Base-by-base conservation (phyloP, 345 rosid genomes). In the Melaleuca alternifolia region DNA sequence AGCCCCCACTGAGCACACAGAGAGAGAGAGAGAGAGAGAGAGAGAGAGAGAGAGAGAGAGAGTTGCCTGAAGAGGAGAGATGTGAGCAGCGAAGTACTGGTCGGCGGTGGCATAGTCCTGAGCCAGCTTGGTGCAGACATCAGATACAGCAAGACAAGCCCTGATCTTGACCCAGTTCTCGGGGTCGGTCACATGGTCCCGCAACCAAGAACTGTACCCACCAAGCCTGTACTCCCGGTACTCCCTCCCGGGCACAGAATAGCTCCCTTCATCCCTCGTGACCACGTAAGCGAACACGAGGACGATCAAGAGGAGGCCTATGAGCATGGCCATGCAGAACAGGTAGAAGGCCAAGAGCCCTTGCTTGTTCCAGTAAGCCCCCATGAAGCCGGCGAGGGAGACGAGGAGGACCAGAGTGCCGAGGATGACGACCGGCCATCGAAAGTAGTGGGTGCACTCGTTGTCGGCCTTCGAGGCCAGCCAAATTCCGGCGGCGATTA, bases 401-500 rank as follows among this genome's bases (percentile, higher is more conserved):
- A 97, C 97, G n/a, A 96, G 46, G 86, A 97, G 96, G 90, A 97
- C 87, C 16, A 97, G 96, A 83, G 92, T 85, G 41, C 99, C 99
- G 77, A 97, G 95, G 75, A 94, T 84, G 59, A 97, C 94, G 83
- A 96, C 87, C 11, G 98, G 99, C 99, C 99, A 97, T 21, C 98
- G 96, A 88, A 93, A 85, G 86, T 89, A 91, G 89, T 92, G 94
- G 90, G 95, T 90, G 89, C 99, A 97, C 82, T 89, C 93, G 93
- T 93, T 94, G 91, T 96, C 98, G 8, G 96, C 94, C 53, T 95
- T 94, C 83, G 96, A 93, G 76, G 98, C 96, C 4, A 97, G 91
- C 99, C 99, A 96, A 87, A 95, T 93, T 18, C 99, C 99, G 57
- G 99, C 85, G 84, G 95, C 92, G 77, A 96, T 95, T 75, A 97